Conservation (phyloP, 1,284 basidiomycete species). For the Megacollybia platyphylla region DNA sequence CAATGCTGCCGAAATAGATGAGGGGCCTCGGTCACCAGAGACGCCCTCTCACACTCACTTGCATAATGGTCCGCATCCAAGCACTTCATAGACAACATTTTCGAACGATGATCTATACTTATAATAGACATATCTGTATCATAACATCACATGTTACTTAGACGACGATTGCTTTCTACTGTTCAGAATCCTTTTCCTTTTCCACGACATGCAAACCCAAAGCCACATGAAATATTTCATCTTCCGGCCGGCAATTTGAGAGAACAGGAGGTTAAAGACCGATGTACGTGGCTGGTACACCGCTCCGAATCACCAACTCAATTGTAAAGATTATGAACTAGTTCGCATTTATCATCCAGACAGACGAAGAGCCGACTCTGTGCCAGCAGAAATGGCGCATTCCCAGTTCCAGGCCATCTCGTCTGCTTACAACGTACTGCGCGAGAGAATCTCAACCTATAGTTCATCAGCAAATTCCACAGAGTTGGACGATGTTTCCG, state of each 20-base stretch:
- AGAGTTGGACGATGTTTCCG: constrained; percentile 12
- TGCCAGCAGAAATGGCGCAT: constrained; percentile 36
- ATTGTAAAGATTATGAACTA: constrained; percentile 44
- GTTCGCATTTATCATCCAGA: constrained; percentile 58
- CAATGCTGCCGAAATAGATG: background rate
- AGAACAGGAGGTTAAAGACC: constrained; percentile 36
- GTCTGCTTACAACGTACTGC: constrained; percentile 34
- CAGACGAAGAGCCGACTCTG: constrained; percentile 21
- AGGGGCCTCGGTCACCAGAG: background rate
- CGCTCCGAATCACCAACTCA: background rate
- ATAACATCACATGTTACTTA: no score
- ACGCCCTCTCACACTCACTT: background rate
- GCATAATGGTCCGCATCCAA: background rate
- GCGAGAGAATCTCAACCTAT: constrained; percentile 17
- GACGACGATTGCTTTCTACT: background rate
- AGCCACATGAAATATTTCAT: constrained; percentile 55
- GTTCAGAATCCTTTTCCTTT: constrained; percentile 25
- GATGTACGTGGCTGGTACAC: constrained; percentile 28
- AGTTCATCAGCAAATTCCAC: constrained; percentile 5
- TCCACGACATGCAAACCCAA: constrained; percentile 35
- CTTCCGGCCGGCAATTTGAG: constrained; percentile 38
- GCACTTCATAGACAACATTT: background rate
- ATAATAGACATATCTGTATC: background rate
- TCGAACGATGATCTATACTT: background rate
- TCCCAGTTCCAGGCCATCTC: constrained; percentile 44